Evolutionary conservation across 2,329 filamentous ascomycete species (phyloP).

Genomic region (Paracamarosporium sp.): DNA sequence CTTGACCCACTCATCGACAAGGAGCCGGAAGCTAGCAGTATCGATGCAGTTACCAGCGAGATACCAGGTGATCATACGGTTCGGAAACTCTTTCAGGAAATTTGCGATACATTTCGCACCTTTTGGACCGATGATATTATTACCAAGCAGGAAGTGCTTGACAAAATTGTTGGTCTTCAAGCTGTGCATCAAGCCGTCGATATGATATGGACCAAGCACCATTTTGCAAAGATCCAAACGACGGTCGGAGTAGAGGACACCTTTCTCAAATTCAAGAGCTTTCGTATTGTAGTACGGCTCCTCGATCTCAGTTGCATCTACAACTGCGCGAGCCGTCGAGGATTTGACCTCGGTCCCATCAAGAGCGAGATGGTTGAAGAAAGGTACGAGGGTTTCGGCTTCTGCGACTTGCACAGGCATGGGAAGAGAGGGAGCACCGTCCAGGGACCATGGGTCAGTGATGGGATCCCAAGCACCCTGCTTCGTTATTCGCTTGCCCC

Average conservation of each 20-base stretch:
- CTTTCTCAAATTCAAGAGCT: conserved; percentile 48
- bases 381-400: conserved; percentile 39
- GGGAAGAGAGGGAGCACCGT: conserved; percentile 40
- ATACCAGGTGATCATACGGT: conserved; percentile 63
- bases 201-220: conserved; percentile 60
- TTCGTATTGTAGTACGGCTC: conserved; percentile 45
- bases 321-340: conserved; percentile 13
- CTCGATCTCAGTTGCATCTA: conserved; percentile 24
- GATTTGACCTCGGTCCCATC: conserved; percentile 29
- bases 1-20: conserved; percentile 55
- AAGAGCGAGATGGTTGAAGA: conserved; percentile 44
- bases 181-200: conserved; percentile 58
- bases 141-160: conserved; percentile 61
- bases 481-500: conserved; percentile 32
- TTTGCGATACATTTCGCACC: conserved; percentile 52
- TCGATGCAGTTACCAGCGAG: conserved; percentile 63
- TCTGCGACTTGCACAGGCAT: conserved; percentile 47
- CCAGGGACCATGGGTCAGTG: conserved; percentile 36
- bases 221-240: conserved; percentile 64
- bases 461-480: conserved; percentile 46
- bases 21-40: conserved; percentile 46
- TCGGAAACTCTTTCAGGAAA: conserved; percentile 55
- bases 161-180: conserved; percentile 57
- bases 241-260: conserved; percentile 58
- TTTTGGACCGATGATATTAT: conserved; percentile 61